Evolutionary conservation across 164 flowering plant species (phyloP), one percentile per base, ranked within the genome.

Genomic region (Brasenia schreberi): DNA sequence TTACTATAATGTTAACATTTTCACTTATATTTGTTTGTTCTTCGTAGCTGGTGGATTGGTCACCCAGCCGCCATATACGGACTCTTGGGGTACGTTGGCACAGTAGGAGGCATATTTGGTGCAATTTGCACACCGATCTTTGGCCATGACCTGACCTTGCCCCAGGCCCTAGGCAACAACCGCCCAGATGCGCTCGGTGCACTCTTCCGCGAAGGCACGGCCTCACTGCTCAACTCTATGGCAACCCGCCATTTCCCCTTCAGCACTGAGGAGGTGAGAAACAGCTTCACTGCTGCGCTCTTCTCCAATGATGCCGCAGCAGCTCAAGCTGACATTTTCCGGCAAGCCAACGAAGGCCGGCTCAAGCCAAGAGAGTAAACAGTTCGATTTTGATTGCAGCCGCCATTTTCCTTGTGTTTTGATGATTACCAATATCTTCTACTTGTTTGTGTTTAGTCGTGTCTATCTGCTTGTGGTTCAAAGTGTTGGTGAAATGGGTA

Each of bases 171-270:
- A 18, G 71, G 84, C 16, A 89, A 87, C 87, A 80, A 85, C 0
- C 83, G 85, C 5, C 77, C 70, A 0, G 96, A 90, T 58, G 98
- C 87, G 45, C 19, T 73, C 19, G 90, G 94, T 0, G 78, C 82
- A 9, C 96, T 93, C 62, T 90, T 84, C 86, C 66, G 97, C 19
- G 94, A 93, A 79, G 98, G 90, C 5, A 80, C 96, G 4, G 97
- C 97, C 49, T 77, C 97, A 6, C 71, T 84, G 62, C 82, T 93
- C 64, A 93, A 93, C 87, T 88, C 97, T 67, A 75, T 93, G 84
- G 94, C 75, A 0, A 77, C 69, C 72, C 69, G 68, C 63, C 80
- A 69, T 69, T 90, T 88, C 77, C 85, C 88, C 14, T 86, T 77
- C 87, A 74, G 89, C 1, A 77, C 88, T 60, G 67, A 74, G 52